A percentile compares a stretch with the other conserved stretches of the same genome.
Evolutionary conservation across 768 basidiomycete genomes (phyloP).

Genomic region (Asterophora parasitica): DNA sequence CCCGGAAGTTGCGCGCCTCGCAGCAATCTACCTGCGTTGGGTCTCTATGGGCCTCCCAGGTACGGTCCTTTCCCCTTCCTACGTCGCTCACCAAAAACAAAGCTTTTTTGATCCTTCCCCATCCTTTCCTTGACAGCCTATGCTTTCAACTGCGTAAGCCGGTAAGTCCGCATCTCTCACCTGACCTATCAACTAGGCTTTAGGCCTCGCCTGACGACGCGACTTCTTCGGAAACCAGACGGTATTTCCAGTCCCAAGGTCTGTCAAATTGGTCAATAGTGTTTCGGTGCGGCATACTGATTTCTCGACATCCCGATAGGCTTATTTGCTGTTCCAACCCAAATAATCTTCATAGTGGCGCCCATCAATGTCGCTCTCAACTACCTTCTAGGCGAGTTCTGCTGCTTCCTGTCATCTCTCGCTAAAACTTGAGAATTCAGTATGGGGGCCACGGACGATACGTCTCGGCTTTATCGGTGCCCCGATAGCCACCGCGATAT

Average conservation of each 20-base stretch:
- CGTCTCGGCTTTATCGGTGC: conserved; percentile 90
- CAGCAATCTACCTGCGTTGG: conserved; percentile 72
- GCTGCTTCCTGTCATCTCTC: not conserved
- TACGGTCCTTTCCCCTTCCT: conserved; percentile 20
- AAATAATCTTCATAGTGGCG: conserved; percentile 75
- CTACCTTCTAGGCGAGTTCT: conserved; percentile 71
- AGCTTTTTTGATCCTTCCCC: not conserved
- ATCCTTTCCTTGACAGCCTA: conserved; percentile 30
- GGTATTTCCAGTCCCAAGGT: conserved; percentile 85
- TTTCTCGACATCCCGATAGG: conserved; percentile 31
- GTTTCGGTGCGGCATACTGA: conserved; percentile 1
- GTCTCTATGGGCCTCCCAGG: conserved; percentile 75
- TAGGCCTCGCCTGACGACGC: not conserved
- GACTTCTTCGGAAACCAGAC: conserved; percentile 29
- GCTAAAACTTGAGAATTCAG: conserved; percentile 24
- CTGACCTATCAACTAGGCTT: not conserved
- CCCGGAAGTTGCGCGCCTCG: conserved; percentile 75
- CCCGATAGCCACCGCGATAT: conserved; percentile 83
- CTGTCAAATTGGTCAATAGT: conserved; percentile 3
- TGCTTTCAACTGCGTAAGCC: conserved; percentile 47
- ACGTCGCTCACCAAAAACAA: conserved; percentile 1
- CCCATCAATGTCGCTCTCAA: conserved; percentile 84
- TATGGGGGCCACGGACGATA: conserved; percentile 79
- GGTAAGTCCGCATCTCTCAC: conserved; percentile 22
- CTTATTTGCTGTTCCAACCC: conserved; percentile 80